Conservation (phyloP, 139 green algal genomes). For the Picochlorum sp. region DNA sequence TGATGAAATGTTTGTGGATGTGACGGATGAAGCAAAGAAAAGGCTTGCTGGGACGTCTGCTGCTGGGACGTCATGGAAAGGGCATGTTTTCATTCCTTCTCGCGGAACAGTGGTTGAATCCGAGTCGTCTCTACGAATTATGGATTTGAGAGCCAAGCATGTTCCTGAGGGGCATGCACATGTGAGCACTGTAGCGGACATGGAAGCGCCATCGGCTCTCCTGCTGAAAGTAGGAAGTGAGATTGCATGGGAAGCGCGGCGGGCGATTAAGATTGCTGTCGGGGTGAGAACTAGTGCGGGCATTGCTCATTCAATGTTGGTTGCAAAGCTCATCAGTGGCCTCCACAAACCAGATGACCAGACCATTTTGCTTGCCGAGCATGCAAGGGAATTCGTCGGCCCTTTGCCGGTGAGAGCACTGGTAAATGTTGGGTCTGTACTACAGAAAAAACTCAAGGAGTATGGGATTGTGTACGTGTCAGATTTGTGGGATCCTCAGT, state of each 20-base stretch:
- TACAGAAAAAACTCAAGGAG: slow-evolving; percentile 30
- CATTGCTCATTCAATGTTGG: slow-evolving; percentile 60
- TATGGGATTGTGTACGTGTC: slow-evolving; percentile 9
- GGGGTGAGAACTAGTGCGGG: slow-evolving; percentile 55
- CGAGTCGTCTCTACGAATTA: not conserved
- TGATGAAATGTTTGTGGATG: slow-evolving; percentile 68
- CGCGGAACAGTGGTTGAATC: not conserved
- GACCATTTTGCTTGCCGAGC: slow-evolving; percentile 47
- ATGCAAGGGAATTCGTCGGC: slow-evolving; percentile 49
- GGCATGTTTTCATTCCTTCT: not conserved
- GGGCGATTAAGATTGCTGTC: slow-evolving; percentile 25
- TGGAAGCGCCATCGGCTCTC: slow-evolving; percentile 26
- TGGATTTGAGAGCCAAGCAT: not conserved
- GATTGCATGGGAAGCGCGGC: slow-evolving; percentile 51
- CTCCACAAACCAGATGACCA: slow-evolving; percentile 83
- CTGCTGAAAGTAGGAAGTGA: slow-evolving; percentile 45
- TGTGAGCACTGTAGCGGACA: not conserved
- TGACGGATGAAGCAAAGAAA: slow-evolving; percentile 35
- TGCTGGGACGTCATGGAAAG: slow-evolving; percentile 12
- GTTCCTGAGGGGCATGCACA: not conserved
- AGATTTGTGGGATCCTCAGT: slow-evolving; percentile 1
- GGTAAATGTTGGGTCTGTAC: slow-evolving; percentile 40
- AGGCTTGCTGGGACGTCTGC: slow-evolving; percentile 18
- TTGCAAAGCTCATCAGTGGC: slow-evolving; percentile 69
- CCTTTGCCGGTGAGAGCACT: slow-evolving; percentile 46